Conservation (phyloP, 2,329 filamentous ascomycete genomes). For the Cercospora janseana region DNA sequence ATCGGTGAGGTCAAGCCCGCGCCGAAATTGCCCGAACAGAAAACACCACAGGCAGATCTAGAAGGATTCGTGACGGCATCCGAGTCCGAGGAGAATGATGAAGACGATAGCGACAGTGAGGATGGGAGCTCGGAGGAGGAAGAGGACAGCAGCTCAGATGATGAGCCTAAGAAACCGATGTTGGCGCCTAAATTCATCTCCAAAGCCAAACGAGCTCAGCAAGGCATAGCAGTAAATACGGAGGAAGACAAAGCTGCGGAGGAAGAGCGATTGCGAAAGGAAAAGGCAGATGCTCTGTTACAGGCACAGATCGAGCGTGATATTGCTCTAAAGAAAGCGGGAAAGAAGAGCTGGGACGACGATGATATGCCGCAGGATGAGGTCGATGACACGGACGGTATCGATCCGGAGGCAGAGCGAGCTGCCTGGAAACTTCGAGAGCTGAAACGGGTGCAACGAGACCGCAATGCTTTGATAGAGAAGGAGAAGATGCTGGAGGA, state of each 20-base stretch:
- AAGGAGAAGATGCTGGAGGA: conserved; percentile 84
- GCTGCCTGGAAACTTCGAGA: conserved; percentile 94
- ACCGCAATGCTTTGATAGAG: conserved; percentile 72
- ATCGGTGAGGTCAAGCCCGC: conserved; percentile 38
- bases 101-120: conserved; percentile 40
- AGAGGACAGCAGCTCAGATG: conserved; percentile 58
- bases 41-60: conserved; percentile 36
- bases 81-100: conserved; percentile 40
- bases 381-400: conserved; percentile 83
- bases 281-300: conserved; percentile 73
- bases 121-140: conserved; percentile 54
- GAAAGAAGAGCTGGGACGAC: conserved; percentile 85
- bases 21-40: conserved; percentile 32
- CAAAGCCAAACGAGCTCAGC: conserved; percentile 57
- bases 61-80: conserved; percentile 62
- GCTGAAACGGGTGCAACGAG: conserved; percentile 81
- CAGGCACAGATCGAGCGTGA: conserved; percentile 86
- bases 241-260: conserved; percentile 48
- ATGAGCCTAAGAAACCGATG: conserved; percentile 57
- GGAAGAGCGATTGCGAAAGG: conserved; percentile 60
- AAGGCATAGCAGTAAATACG: conserved; percentile 32
- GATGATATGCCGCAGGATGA: conserved; percentile 65
- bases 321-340: conserved; percentile 68
- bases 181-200: conserved; percentile 67
- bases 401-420: conserved; percentile 83